Evolutionary conservation across 192 early-diverging fungal genomes (phyloP), one percentile per base, ranked within the genome.

Genomic region (Rhizophagus prolifer): DNA sequence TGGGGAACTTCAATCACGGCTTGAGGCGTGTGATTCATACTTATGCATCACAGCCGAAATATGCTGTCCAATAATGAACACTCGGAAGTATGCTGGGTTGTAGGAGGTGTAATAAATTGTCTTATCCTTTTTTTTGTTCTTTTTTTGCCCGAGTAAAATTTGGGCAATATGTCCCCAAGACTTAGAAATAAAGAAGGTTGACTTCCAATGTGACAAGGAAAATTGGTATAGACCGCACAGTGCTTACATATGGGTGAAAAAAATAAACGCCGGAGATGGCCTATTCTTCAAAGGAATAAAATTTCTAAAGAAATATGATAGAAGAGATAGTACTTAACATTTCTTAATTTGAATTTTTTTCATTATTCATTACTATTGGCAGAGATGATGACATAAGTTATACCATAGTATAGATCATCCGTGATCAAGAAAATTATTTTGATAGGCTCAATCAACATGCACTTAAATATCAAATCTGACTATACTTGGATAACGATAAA

Each of bases 1-100:
- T 76, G 65, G 38, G 79, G 73, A 44, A 79, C 79, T 70, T 79
- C 79, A 69, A 79, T 79, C 31, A 66, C 58, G 60, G 60, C 4
- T 74, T 36, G 60, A 26, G 72, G 14, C 47, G 31, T 59, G 58
- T 74, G 72, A 63, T 41, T 74, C 72, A 74, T 74, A 14, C 44
- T 74, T 25, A 58, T 73, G 58, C 71, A 73, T 58, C 71, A 73
- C 71, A 73, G 70, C 71, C 54, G 31, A 14, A 25, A n/a, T 58
- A 61, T 47, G n/a, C 36, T 62, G 46, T 50, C 70, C 70, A 66
- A 44, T n/a, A 41, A 26, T 73, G 58, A 72, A 65, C 44, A 72
- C 31, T 65, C 31, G 47, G 23, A 73, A 62, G 31, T 70, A 47
- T 62, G 16, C 19, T 34, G 34, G 23, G 36, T 21, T 23, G 65